These are phyloP conservation scores for Nakazawaea ishiwadae DNA, from an alignment of 805 yeast genomes.

Conservation along the genomic window DNA sequence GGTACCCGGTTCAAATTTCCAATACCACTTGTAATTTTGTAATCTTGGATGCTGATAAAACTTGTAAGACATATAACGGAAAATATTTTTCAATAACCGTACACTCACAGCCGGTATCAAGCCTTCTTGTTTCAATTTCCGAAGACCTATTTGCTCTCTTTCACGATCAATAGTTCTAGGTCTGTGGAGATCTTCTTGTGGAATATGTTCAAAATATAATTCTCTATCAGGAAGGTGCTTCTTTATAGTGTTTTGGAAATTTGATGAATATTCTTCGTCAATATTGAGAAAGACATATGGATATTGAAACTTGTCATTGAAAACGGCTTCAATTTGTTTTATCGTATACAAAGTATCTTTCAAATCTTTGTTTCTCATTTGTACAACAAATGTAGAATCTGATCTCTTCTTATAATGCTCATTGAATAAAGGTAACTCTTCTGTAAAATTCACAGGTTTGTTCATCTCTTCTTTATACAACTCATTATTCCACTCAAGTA, in stretches of 20 bases:
- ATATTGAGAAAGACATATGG: constrained; percentile 74
- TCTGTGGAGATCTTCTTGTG: constrained; percentile 50
- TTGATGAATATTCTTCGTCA: constrained; percentile 60
- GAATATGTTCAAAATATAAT: constrained; percentile 43
- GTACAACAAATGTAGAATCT: constrained; percentile 69
- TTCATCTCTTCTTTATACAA: constrained; percentile 23
- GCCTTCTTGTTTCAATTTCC: constrained; percentile 36
- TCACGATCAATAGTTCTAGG: constrained; percentile 52
- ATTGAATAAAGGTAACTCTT: constrained; percentile 2
- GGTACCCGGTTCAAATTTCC: constrained; percentile 90
- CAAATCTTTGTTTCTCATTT: constrained; percentile 68
- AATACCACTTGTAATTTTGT: constrained; percentile 74
- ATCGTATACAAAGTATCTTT: constrained; percentile 47
- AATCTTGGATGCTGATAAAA: constrained; percentile 70
- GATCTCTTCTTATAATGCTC: constrained; percentile 34
- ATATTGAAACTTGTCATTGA: constrained; percentile 67
- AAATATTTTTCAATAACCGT: constrained; percentile 82
- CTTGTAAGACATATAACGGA: constrained; percentile 82
- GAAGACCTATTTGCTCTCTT: constrained; percentile 16
- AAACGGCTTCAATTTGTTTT: constrained; percentile 53
- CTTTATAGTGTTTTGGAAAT: constrained; percentile 44
- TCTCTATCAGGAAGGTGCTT: constrained; percentile 36
- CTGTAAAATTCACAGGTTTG: constrained; percentile 28
- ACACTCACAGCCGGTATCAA: constrained; percentile 62
- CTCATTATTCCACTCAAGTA: constrained; percentile 24